Evolutionary conservation across 495 filamentous ascomycete genomes (phyloP).

Genomic region (Penicillium parvum): DNA sequence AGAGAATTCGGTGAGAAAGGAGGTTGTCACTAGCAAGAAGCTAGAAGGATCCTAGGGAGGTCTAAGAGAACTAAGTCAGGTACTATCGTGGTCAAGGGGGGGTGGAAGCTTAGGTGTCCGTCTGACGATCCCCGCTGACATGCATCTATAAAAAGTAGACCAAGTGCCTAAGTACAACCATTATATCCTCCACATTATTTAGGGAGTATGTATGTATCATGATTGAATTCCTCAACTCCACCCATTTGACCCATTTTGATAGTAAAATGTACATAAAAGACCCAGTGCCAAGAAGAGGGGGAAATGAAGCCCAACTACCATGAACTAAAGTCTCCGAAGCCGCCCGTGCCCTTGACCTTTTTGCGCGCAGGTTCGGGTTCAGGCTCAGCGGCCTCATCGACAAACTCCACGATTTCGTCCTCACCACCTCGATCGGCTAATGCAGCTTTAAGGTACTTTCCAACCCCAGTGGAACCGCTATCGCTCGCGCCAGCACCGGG

Average conservation of each 20-base stretch:
- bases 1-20: not conserved
- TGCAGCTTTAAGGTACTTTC: conserved; percentile 72
- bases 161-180: too few species aligned
- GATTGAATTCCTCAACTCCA: too few species aligned
- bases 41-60: not conserved
- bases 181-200: too few species aligned
- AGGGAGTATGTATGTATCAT: too few species aligned
- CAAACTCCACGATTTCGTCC: conserved; percentile 55
- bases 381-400: conserved; percentile 51
- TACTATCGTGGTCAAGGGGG: too few species aligned
- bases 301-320: conserved; percentile 23
- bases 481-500: conserved; percentile 47
- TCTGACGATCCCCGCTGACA: too few species aligned
- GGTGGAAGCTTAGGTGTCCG: too few species aligned
- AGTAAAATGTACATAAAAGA: not conserved
- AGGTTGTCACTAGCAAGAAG: not conserved
- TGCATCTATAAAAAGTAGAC: too few species aligned
- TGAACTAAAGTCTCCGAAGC: conserved; percentile 83
- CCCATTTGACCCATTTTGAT: too few species aligned
- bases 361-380: conserved; percentile 69
- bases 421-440: conserved; percentile 41
- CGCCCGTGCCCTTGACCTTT: conserved; percentile 67
- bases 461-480: conserved; percentile 51
- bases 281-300: not conserved
- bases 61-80: too few species aligned